Evolutionary conservation across 208 protist genomes (phyloP), one percentile per base, ranked within the genome.

Genomic region (Kentomonas sorsogonicus): DNA sequence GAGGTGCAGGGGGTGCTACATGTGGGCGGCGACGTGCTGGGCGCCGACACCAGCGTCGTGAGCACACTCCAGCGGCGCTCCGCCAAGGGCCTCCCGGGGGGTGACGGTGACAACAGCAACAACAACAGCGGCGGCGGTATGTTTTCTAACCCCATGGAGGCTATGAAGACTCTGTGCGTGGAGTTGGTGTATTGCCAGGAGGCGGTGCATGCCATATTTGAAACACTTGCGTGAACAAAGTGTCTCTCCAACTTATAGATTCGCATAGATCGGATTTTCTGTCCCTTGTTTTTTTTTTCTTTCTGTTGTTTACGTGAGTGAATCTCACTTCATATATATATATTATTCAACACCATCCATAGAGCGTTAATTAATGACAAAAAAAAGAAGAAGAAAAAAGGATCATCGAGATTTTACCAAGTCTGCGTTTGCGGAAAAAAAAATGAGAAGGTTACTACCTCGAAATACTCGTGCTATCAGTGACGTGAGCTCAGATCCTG

Each of bases 251-350:
- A 18, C n/a, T n/a, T n/a, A n/a, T n/a, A n/a, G n/a, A n/a, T n/a
- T n/a, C n/a, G n/a, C n/a, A n/a, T n/a, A n/a, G 10, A 16, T 18
- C 5, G 5, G 13, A 4, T 25, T 18, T 45, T 3, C 40, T 45
- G n/a, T 7, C 5, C 40, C 20, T 7, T 25, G 15, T 53, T 4
- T 39, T 33, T 39, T 53, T 53, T 22, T 53, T 53, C 29, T 53
- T 23, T n/a, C 10, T 23, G n/a, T 39, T 11, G 11, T 5, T 15
- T 11, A 36, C 5, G 7, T 36, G 5, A 5, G 7, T 11, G 5
- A 15, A 5, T 36, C 11, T 36, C 33, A 36, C 5, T 11, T 36
- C 7, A 5, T 36, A 5, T 36, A 15, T 36, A 36, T 36, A 11
- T 11, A 36, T 15, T 45, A 7, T 18, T 7, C 20, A 23, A 22